Conservation (phyloP, 805 yeast species). For the Monosporozyma yasuniensis region DNA sequence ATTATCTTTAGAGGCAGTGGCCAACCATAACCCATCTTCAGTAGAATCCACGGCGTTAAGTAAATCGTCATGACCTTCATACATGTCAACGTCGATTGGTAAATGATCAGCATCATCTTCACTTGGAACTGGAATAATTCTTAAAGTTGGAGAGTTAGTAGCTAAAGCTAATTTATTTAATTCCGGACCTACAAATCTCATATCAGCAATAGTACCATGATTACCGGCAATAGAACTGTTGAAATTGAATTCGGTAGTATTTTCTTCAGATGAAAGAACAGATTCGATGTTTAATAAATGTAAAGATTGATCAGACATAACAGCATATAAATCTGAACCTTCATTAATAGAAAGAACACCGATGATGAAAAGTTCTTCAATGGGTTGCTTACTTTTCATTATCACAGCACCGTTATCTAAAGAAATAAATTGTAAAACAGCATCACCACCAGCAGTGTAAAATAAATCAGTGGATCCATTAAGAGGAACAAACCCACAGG, state of each 20-base stretch:
- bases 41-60: slow-evolving; percentile 74
- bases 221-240: slow-evolving; percentile 71
- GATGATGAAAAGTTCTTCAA: slow-evolving; percentile 65
- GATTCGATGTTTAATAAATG: slow-evolving; percentile 36
- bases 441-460: slow-evolving; percentile 69
- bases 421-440: slow-evolving; percentile 60
- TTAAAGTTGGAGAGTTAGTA: slow-evolving; percentile 82
- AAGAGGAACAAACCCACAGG: slow-evolving; percentile 47
- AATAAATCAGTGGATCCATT: slow-evolving; percentile 33
- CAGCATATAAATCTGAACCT: slow-evolving; percentile 37
- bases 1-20: slow-evolving; percentile 84
- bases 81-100: slow-evolving; percentile 51
- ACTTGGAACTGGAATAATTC: slow-evolving; percentile 47
- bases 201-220: slow-evolving; percentile 91
- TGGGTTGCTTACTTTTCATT: slow-evolving; percentile 37
- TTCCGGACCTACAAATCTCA: slow-evolving; percentile 63
- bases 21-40: slow-evolving; percentile 78
- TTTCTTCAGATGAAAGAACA: slow-evolving; percentile 21
- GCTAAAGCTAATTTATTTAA: slow-evolving; percentile 64
- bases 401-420: slow-evolving; percentile 39
- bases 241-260: slow-evolving; percentile 34
- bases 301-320: slow-evolving; percentile 80
- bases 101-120: slow-evolving; percentile 7
- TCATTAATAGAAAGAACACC: slow-evolving; percentile 42
- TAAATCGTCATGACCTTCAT: slow-evolving; percentile 79